Base-by-base conservation (phyloP, 2,329 filamentous ascomycete genomes). In the Proliferodiscus dingleyae region DNA sequence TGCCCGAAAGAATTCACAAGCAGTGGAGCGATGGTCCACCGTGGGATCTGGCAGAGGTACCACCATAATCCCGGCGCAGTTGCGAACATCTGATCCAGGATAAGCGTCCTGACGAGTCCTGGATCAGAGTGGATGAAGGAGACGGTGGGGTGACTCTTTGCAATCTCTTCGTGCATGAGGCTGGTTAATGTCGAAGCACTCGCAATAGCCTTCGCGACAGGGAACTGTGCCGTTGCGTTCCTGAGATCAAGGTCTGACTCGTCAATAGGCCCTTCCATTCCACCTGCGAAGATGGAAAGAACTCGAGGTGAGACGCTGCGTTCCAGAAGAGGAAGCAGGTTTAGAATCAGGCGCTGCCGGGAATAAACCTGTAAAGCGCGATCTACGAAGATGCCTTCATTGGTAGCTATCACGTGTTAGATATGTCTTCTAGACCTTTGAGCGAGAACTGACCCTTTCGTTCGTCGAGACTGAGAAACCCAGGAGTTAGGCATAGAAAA, bases 271-370 rank as follows among this genome's bases (percentile, higher is more conserved):
- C 73, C 74, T 64, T 81, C 78, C 11, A 68, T 67, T 13, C 72
- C 70, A 4, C 66, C 76, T 0, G 68, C 71, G 1, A 75, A 61
- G 15, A 80, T 71, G 11, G 65, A 71, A 19, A 81, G 69, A 9
- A 80, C 75, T 9, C 77, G 73, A 0, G 69, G 11, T 76, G 64
- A 3, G 58, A 50, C 0, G 64, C 49, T 1, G 75, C 71, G 58
- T n/a, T 67, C 65, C 1, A 83, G 65, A 0, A 73, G 65, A 0
- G 79, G 78, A 6, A 83, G 69, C 0, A 84, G 69, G 41, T 80
- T 77, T 37, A 68, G 45, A 6, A 73, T 66, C 55, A 81, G 74
- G 34, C 75, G 74, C 39, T 73, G 68, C 15, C 79, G 77, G 1
- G 73, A 67, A 61, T 81, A 81, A 62, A 74, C 74, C 6, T 66